A percentile compares a stretch with the other conserved stretches of the same genome.
These are phyloP conservation scores for Babesia caballi DNA, from an alignment of 169 alveolate species.

Conservation along the genomic window DNA sequence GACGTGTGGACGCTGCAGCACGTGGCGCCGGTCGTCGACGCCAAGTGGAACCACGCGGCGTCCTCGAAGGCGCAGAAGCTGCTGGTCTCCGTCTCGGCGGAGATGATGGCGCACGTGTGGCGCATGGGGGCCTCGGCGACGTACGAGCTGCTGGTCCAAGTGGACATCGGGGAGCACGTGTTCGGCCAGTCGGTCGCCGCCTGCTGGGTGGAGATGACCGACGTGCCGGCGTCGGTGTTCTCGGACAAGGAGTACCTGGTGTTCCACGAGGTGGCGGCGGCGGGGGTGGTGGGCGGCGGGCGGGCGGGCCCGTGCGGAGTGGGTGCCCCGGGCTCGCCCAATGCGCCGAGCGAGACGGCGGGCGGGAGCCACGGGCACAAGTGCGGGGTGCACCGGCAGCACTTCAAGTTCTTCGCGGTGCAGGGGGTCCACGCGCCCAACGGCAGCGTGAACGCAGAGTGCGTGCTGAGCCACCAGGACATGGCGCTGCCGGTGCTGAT, in stretches of 20 bases:
- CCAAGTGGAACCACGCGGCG: slow-evolving; percentile 40
- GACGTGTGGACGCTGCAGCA: slow-evolving; percentile 47
- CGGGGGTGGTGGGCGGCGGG: neutral
- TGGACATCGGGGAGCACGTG: slow-evolving; percentile 14
- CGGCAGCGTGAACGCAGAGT: slow-evolving; percentile 25
- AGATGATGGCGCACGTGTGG: slow-evolving; percentile 60
- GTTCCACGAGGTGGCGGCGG: slow-evolving; percentile 17
- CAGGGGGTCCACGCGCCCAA: slow-evolving; percentile 29
- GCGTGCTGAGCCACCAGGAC: slow-evolving; percentile 46
- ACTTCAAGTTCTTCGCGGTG: slow-evolving; percentile 31
- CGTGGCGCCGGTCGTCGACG: slow-evolving; percentile 15
- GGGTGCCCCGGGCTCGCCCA: no score
- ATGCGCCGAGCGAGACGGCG: no score
- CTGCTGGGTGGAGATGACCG: slow-evolving; percentile 40
- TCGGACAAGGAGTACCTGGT: slow-evolving; percentile 37
- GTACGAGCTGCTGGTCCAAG: neutral
- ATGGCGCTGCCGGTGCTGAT: slow-evolving; percentile 35
- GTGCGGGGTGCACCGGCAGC: slow-evolving; percentile 23
- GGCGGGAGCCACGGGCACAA: neutral
- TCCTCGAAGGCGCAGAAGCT: slow-evolving; percentile 16
- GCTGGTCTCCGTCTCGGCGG: slow-evolving; percentile 34
- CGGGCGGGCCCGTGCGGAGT: neutral
- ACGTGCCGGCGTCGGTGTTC: slow-evolving; percentile 4
- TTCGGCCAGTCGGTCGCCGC: neutral
- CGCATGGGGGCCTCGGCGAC: slow-evolving; percentile 16